Percentiles rank a stretch among this genome's conserved stretches.
Conservation (phyloP, 495 filamentous ascomycete species). For the Coniosporium apollinis region DNA sequence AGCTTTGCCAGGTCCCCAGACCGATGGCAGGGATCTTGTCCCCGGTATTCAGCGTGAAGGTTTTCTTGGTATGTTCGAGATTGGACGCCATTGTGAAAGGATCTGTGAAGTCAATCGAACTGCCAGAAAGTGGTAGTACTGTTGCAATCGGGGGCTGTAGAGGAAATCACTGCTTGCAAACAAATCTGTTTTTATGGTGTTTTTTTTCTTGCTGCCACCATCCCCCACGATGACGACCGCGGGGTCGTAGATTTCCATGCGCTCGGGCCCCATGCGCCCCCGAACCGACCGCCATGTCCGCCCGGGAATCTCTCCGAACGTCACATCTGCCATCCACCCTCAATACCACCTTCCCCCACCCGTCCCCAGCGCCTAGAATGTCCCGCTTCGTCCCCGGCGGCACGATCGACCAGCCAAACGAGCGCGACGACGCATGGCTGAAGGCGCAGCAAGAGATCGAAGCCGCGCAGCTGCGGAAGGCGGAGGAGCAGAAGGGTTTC, state of each 20-base stretch:
- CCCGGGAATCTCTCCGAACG: too few species aligned
- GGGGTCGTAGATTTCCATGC: too few species aligned
- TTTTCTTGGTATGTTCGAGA: constrained; percentile 29
- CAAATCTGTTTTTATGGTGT: constrained; percentile 2
- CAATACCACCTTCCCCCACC: too few species aligned
- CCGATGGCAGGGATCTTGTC: constrained; percentile 65
- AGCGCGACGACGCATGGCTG: constrained; percentile 57
- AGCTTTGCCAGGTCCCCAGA: constrained; percentile 69
- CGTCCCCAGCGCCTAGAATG: too few species aligned
- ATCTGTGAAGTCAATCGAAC: constrained; percentile 10
- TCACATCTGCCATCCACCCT: too few species aligned
- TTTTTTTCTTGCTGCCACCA: constrained; percentile 3
- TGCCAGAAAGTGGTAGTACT: background rate
- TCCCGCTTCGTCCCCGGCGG: constrained; percentile 87
- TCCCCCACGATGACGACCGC: background rate
- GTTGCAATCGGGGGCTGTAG: background rate
- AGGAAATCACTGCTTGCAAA: constrained; percentile 2
- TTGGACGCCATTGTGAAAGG: constrained; percentile 4
- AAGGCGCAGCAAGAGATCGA: constrained; percentile 64
- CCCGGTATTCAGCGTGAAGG: constrained; percentile 64
- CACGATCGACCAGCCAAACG: constrained; percentile 38
- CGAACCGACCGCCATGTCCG: too few species aligned
- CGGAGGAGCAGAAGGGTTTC: constrained; percentile 28
- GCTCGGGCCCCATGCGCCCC: too few species aligned
- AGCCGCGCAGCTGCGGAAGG: constrained; percentile 41